A percentile compares a stretch with the other conserved stretches of the same genome.
Evolutionary conservation across 768 basidiomycete genomes (phyloP).

Genomic region (Kwoniella dendrophila): DNA sequence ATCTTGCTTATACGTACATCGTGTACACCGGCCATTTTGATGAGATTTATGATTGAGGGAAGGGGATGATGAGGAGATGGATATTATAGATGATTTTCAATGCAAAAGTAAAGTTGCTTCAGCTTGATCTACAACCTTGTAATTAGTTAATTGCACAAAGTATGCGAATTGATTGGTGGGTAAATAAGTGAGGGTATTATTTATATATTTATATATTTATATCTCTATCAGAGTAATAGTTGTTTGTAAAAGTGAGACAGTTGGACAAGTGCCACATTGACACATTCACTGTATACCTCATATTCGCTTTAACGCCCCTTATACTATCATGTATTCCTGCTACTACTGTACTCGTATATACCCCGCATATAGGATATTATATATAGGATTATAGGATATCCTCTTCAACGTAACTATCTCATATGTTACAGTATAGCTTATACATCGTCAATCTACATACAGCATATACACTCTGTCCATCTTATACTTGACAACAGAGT

Average conservation of each 20-base stretch:
- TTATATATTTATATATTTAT: too few relatives aligned
- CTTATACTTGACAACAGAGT: too few relatives aligned
- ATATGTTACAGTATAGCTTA: neutral
- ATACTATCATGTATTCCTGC: neutral
- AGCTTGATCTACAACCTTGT: neutral
- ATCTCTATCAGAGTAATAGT: too few relatives aligned
- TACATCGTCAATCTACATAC: too few relatives aligned
- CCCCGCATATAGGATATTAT: too few relatives aligned
- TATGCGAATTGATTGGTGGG: conserved; percentile 6
- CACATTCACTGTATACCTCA: neutral
- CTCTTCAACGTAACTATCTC: too few relatives aligned
- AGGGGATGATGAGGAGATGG: conserved; percentile 3
- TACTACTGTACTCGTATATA: neutral
- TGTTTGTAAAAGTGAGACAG: neutral
- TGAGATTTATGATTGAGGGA: conserved; percentile 3
- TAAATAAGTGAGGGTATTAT: neutral
- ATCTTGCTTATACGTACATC: conserved; percentile 5
- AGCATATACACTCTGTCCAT: too few relatives aligned
- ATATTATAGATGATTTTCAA: neutral
- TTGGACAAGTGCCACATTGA: conserved; percentile 8
- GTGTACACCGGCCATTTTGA: conserved; percentile 17
- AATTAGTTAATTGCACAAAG: too few relatives aligned
- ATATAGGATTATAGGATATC: too few relatives aligned
- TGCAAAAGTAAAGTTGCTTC: neutral
- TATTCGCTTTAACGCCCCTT: neutral